Percentiles rank a stretch among this genome's conserved stretches.
Evolutionary conservation across 768 basidiomycete genomes (phyloP).

Genomic region (Russula vinacea): DNA sequence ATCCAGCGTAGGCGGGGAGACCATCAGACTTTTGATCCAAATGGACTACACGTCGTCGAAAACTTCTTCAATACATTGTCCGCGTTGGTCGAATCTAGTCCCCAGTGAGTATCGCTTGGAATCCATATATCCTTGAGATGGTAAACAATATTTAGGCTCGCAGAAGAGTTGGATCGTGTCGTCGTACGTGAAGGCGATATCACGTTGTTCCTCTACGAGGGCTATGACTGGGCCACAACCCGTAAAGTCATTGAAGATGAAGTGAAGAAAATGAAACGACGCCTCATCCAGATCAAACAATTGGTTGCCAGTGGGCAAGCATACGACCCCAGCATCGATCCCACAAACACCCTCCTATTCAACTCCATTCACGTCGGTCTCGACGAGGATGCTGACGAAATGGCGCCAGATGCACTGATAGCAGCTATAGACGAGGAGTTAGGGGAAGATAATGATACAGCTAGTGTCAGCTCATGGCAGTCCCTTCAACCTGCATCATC

Average conservation of each 20-base stretch:
- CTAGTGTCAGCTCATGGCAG: conserved; percentile 87
- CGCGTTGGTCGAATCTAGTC: conserved; percentile 45
- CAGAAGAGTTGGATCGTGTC: conserved; percentile 40
- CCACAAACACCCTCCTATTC: conserved; percentile 75
- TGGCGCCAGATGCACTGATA: conserved; percentile 73
- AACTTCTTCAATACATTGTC: conserved; percentile 68
- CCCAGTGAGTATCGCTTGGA: conserved; percentile 44
- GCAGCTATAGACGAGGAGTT: conserved; percentile 93
- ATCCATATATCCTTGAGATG: neutral
- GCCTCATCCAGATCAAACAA: conserved; percentile 85
- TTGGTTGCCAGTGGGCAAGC: conserved; percentile 87
- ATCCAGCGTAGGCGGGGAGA: conserved; percentile 76
- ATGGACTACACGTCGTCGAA: conserved; percentile 66
- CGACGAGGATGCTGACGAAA: conserved; percentile 67
- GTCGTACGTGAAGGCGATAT: conserved; percentile 61
- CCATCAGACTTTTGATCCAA: conserved; percentile 69
- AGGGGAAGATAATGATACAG: conserved; percentile 68
- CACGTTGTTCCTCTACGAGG: conserved; percentile 78
- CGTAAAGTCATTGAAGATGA: conserved; percentile 84
- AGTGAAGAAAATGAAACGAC: conserved; percentile 81
- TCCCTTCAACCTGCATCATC: conserved; percentile 55
- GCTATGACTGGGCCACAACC: conserved; percentile 91
- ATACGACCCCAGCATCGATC: conserved; percentile 70
- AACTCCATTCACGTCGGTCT: conserved; percentile 94
- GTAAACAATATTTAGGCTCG: conserved; percentile 19